A percentile compares a stretch with the other conserved stretches of the same genome.
These are phyloP conservation scores for Durusdinium trenchii DNA, from an alignment of 73 alveolate species.

Conservation along the genomic window DNA sequence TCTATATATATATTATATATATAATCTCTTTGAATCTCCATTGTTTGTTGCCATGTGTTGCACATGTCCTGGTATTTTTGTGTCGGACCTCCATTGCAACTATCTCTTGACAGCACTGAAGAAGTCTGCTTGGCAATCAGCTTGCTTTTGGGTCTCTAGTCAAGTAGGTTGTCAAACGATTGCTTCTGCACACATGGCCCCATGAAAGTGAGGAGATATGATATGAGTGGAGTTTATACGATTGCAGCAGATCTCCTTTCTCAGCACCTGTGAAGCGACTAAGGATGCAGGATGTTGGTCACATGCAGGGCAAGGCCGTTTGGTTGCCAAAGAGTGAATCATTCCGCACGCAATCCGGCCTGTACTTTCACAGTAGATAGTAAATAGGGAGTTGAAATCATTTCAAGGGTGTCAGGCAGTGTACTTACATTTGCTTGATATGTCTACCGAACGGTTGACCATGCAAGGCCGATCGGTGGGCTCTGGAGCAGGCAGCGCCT, in stretches of 20 bases:
- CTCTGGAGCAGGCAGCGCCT: not conserved
- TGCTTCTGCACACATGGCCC: too few relatives aligned
- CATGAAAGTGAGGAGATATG: too few relatives aligned
- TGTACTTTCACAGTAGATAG: not conserved
- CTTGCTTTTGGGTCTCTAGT: too few relatives aligned
- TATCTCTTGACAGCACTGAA: too few relatives aligned
- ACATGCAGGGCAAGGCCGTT: constrained; percentile 95
- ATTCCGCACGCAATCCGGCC: too few relatives aligned
- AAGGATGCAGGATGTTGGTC: constrained; percentile 79
- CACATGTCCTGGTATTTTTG: not conserved
- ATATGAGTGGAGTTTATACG: too few relatives aligned
- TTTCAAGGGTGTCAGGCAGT: not conserved
- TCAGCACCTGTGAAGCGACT: not conserved
- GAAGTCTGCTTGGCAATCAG: too few relatives aligned
- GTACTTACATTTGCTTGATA: not conserved
- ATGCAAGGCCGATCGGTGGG: constrained; percentile 32
- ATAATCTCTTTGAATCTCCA: not conserved
- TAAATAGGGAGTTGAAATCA: not conserved
- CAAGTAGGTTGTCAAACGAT: too few relatives aligned
- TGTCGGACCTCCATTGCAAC: too few relatives aligned
- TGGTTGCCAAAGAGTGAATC: too few relatives aligned
- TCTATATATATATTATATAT: too few relatives aligned
- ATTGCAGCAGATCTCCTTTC: too few relatives aligned
- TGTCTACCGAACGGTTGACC: not conserved
- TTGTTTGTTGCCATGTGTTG: not conserved